These are phyloP conservation scores for Fusarium miscanthi DNA, from an alignment of 2,329 filamentous ascomycete species.

Conservation along the genomic window DNA sequence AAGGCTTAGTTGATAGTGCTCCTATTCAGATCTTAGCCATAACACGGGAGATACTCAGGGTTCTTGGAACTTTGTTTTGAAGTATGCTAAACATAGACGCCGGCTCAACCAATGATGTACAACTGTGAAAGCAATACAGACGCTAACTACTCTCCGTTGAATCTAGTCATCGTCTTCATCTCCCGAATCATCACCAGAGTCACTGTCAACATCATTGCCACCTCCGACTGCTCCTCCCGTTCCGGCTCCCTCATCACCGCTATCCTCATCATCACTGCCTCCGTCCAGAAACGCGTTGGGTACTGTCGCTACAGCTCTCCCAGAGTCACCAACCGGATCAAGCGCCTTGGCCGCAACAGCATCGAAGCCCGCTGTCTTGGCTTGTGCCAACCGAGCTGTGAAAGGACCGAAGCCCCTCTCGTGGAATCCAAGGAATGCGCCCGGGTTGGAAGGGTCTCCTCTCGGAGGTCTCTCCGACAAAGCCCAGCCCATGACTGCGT, in stretches of 20 bases:
- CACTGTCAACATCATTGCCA: neutral
- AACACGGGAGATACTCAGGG: no score
- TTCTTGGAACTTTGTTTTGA: no score
- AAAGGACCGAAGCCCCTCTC: neutral
- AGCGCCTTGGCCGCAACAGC: conserved; percentile 3
- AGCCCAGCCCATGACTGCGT: conserved; percentile 16
- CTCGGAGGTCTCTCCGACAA: neutral
- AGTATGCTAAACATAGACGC: rapidly evolving
- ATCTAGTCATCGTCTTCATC: neutral
- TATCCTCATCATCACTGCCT: neutral
- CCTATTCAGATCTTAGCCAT: no score
- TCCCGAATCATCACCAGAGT: neutral
- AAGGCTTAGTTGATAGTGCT: no score
- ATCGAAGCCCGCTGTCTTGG: neutral
- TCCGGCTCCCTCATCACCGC: neutral
- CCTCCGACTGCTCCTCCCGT: neutral
- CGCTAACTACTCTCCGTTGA: rapidly evolving
- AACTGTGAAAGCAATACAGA: neutral
- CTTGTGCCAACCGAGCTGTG: neutral
- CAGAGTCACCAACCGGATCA: neutral
- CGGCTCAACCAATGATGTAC: neutral
- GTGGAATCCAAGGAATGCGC: conserved; percentile 1
- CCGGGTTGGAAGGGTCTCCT: neutral
- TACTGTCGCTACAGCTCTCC: neutral
- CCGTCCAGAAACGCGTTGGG: conserved; percentile 2